Evolutionary conservation across 495 filamentous ascomycete genomes (phyloP), one percentile per base, ranked within the genome.

Genomic region (Paragyromitra xinjiangensis): DNA sequence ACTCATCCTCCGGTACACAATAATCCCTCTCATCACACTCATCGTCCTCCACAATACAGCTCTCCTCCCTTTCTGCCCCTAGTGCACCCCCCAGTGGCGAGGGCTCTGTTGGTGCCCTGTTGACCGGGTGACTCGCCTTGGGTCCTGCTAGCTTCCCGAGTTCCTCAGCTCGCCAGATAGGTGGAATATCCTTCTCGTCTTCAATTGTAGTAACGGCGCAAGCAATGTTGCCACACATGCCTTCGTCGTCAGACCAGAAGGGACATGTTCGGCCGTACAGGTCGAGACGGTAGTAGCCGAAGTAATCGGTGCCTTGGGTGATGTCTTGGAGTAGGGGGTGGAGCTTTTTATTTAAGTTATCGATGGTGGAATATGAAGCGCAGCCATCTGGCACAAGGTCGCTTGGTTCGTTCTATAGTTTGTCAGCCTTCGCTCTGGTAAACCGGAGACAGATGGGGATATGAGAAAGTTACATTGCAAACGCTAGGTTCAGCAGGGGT

Each of bases 11-110:
- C 0, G 95, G 95, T 6, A 98, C 89, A 86, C 95, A 99, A 83
- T 98, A 99, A 81, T 99, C 95, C 39, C 94, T 88, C 68, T 98
- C 93, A 84, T 99, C 95, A 77, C 95, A 98, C 83, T 99, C 95
- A 79, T 98, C 96, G 80, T 98, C 95, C 83, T 99, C 95, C 1
- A 98, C 90, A 53, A 99, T 93, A 83, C 95, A 99, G 80, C 93
- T 97, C 84, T 99, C 95, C 22, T 93, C 93, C 8, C 97, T 94
- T 66, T 91, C 86, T 63, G 94, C 92, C 42, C 95, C 95, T 45
- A 99, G 85, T 81, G 89, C 87, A 2, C 94, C 96, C 80, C 92
- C 89, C 19, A 99, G 86, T 14, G 95, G 95, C 73, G 88, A 86
- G 77, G 90, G 81, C 39, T 88, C 89, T 81, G 92, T 90, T 72